Conservation (phyloP, 768 basidiomycete species). For the Kwoniella sp. region DNA sequence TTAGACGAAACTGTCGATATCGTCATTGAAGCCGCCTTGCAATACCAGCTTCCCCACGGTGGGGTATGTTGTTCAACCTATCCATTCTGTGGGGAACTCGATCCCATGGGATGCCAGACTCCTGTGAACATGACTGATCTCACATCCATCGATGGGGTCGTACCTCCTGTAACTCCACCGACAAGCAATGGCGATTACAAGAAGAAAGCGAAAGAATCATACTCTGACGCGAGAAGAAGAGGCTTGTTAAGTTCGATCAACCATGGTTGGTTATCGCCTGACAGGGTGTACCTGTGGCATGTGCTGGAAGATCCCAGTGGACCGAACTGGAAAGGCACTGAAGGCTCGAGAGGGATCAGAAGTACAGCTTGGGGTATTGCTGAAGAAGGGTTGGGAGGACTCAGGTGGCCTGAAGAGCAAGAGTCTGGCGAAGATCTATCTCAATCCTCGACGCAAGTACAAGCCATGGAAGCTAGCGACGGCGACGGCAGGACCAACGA, state of each 20-base stretch:
- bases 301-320: constrained; percentile 49
- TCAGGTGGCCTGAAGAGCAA: constrained; percentile 27
- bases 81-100: constrained; percentile 43
- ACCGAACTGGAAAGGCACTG: constrained; percentile 28
- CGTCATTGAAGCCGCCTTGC: constrained; percentile 51
- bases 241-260: constrained; percentile 32
- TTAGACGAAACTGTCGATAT: constrained; percentile 40
- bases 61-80: constrained; percentile 36
- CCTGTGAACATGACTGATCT: constrained; percentile 1
- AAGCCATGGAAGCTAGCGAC: not conserved
- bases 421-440: not conserved
- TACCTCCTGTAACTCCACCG: constrained; percentile 1
- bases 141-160: not conserved
- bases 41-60: constrained; percentile 44
- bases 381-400: constrained; percentile 39
- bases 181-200: not conserved
- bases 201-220: constrained; percentile 11
- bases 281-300: constrained; percentile 42
- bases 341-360: constrained; percentile 32
- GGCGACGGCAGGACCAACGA: constrained; percentile 11
- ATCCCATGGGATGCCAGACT: constrained; percentile 23
- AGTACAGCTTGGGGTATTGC: constrained; percentile 39
- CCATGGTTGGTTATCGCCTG: constrained; percentile 43
- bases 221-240: constrained; percentile 30
- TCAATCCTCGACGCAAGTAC: not conserved